Base-by-base conservation (phyloP, 2,329 filamentous ascomycete species). In the Didymella arachidicola region DNA sequence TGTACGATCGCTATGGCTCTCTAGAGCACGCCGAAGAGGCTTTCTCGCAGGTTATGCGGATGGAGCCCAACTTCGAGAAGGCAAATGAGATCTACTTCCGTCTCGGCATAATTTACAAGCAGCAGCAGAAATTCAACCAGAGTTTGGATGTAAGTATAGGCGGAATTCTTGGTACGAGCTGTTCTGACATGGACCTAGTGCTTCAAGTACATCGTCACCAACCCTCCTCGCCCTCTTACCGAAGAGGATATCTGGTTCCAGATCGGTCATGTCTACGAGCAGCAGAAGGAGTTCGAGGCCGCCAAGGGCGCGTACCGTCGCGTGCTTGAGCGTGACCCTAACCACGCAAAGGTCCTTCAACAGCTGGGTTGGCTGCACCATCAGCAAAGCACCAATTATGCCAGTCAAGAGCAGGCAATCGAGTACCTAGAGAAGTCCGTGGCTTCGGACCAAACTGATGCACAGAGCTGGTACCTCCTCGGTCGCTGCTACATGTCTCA, bases 221-320 rank as follows among this genome's bases (percentile, higher is more conserved):
- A 96, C 52, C 94, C 95, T 27, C 95, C 95, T 3, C 89, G 92
- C 4, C 95, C 95, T 2, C 79, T 99, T 69, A 97, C 93, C 0
- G 93, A 98, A 77, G 94, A 98, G 77, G 95, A 99, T 70, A 99
- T 99, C 60, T 98, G 94, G 94, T 99, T 99, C 82, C 95, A 99
- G 78, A 98, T 99, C 73, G 95, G 95, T 26, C 95, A 99, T 77
- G 95, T 99, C 48, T 93, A 99, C 72, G 95, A 99, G 76, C 95
- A 98, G 73, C 94, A 98, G 78, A 98, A 98, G 84, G 95, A 99
- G 93, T 97, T 96, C 73, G 93, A 98, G 65, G 90, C 88, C 65
- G 95, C 95, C 48, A 97, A 98, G 82, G 84, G 87, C 50, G 95
- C 95, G 7, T 99, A 99, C 74, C 88, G 91, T 67, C 90, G 93